phyloP scores from a whole-genome alignment of 2,329 filamentous ascomycete genomes.

The Botrytis porri region DNA sequence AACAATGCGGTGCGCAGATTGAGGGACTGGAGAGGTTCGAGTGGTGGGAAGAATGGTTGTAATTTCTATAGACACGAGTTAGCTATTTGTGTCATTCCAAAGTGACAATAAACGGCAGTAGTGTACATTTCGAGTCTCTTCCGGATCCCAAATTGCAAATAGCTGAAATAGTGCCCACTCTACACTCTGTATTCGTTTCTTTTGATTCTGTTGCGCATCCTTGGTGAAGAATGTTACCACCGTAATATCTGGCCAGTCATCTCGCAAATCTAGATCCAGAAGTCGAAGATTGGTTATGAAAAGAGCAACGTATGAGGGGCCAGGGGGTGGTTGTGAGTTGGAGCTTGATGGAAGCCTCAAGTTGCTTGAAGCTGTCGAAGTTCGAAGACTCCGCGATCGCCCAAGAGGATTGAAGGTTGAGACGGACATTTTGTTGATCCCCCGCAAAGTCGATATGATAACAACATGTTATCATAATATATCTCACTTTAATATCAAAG shows the following conservation, averaged over 20 bases:
- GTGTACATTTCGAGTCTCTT: conserved; percentile 69
- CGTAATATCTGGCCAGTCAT: conserved; percentile 79
- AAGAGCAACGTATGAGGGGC: conserved; percentile 55
- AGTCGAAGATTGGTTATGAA: conserved; percentile 84
- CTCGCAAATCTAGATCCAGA: conserved; percentile 70
- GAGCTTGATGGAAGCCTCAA: conserved; percentile 25
- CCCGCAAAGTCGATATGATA: conserved; percentile 10
- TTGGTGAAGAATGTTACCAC: conserved; percentile 65
- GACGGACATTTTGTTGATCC: conserved; percentile 27
- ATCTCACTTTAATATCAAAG: neutral
- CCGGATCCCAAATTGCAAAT: conserved; percentile 78
- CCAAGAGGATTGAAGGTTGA: conserved; percentile 28
- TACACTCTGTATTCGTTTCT: conserved; percentile 74
- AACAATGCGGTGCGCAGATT: conserved; percentile 84
- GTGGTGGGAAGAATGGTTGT: conserved; percentile 83
- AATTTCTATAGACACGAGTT: conserved; percentile 62
- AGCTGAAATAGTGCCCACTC: conserved; percentile 93
- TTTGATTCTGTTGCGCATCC: conserved; percentile 69
- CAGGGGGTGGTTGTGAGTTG: conserved; percentile 26
- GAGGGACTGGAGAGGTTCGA: conserved; percentile 85
- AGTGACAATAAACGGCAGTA: neutral
- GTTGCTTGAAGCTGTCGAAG: conserved; percentile 25
- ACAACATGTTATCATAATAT: conserved; percentile 21
- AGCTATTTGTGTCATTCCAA: neutral
- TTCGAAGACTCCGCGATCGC: conserved; percentile 32